Evolutionary conservation across 345 rosid species (phyloP).

Genomic region (Lepidium sativum): DNA sequence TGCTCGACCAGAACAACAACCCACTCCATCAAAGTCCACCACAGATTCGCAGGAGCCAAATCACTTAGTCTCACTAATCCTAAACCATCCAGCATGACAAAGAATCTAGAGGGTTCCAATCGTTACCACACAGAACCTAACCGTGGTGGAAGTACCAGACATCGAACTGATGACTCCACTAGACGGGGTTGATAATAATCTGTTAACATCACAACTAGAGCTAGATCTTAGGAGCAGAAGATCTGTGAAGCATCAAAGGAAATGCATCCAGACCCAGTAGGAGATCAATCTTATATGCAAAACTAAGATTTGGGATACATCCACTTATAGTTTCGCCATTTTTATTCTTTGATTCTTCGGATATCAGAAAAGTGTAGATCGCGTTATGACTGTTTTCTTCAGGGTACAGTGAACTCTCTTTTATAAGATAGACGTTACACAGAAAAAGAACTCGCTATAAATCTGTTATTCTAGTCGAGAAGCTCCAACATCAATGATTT

Average conservation of each 20-base stretch:
- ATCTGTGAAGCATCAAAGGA: conserved; percentile 3
- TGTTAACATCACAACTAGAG: conserved; percentile 5
- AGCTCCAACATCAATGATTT: conserved; percentile 13
- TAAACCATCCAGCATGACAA: conserved; percentile 31
- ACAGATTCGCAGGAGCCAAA: conserved; percentile 59
- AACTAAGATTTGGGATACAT: conserved; percentile 2
- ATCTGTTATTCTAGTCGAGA: conserved; percentile 14
- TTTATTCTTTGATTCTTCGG: conserved; percentile 11
- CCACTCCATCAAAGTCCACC: conserved; percentile 54
- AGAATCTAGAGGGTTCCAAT: conserved; percentile 27
- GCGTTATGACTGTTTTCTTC: conserved; percentile 8
- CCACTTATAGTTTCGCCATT: conserved; percentile 13
- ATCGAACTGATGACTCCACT: conserved; percentile 4
- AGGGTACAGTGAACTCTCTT: not conserved
- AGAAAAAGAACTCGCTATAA: conserved; percentile 1
- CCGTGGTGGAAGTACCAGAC: conserved; percentile 20
- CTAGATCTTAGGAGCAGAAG: conserved; percentile 24
- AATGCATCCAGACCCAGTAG: conserved; percentile 1
- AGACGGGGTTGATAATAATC: conserved; percentile 19
- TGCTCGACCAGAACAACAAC: conserved; percentile 44
- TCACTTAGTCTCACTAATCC: conserved; percentile 27
- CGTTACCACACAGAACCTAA: conserved; percentile 17
- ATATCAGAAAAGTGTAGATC: conserved; percentile 10
- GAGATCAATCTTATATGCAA: conserved; percentile 2
- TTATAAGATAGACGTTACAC: not conserved